These are phyloP conservation scores for Russula olivacea DNA, from an alignment of 768 basidiomycete genomes.

Conservation along the genomic window DNA sequence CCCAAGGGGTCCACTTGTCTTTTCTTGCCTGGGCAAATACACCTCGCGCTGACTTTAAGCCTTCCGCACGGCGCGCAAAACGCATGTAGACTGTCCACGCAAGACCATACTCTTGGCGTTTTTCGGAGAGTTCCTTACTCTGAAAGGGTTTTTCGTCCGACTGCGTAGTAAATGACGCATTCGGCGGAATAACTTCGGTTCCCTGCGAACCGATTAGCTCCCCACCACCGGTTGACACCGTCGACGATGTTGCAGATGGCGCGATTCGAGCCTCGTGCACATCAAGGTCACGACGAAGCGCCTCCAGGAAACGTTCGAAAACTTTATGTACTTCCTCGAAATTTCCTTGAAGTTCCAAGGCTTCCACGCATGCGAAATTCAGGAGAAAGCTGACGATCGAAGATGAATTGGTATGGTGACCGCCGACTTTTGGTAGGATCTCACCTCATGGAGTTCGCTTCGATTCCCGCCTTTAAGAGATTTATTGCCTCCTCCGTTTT, in stretches of 20 bases:
- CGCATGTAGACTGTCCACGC: conserved; percentile 92
- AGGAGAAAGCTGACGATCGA: conserved; percentile 62
- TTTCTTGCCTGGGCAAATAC: conserved; percentile 81
- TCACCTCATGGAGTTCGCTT: conserved; percentile 80
- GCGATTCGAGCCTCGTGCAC: conserved; percentile 44
- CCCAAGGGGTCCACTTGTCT: conserved; percentile 76
- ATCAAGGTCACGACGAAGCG: conserved; percentile 61
- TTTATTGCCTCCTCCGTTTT: conserved; percentile 75
- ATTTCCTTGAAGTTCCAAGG: conserved; percentile 57
- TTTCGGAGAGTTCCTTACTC: conserved; percentile 50
- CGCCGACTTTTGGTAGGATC: conserved; percentile 11
- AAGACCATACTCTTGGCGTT: conserved; percentile 65
- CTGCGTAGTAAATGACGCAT: conserved; percentile 40
- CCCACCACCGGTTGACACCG: conserved; percentile 27
- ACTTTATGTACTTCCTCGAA: conserved; percentile 60
- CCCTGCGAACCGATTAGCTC: conserved; percentile 7
- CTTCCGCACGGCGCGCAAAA: conserved; percentile 83
- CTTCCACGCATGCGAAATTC: conserved; percentile 84
- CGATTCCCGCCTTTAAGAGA: conserved; percentile 78
- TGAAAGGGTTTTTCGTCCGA: conserved; percentile 47
- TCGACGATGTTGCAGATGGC: conserved; percentile 35
- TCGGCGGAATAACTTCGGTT: conserved; percentile 6
- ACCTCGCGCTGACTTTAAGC: conserved; percentile 67
- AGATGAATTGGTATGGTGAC: not conserved
- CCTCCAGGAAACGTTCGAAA: conserved; percentile 67